Evolutionary conservation across 495 filamentous ascomycete genomes (phyloP), one percentile per base, ranked within the genome.

Genomic region (Haplographium delicatum): DNA sequence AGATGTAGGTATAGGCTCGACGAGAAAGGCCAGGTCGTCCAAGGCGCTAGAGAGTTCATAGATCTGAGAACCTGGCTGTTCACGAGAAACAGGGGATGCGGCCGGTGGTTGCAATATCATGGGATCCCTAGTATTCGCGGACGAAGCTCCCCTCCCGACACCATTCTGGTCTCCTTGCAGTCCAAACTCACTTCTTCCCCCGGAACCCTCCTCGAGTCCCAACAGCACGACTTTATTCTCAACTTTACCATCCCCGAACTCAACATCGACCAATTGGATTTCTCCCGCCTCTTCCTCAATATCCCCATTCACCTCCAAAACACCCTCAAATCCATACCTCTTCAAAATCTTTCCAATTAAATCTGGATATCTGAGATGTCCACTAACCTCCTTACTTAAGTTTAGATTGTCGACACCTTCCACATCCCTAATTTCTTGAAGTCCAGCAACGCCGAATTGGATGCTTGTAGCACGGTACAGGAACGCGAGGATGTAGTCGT

Each of bases 401-500:
- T 82, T 68, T 34, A 77, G 62, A 54, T 81, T 82, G 59, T 78
- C 70, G 48, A 83, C 66, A 22, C 75, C 72, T 38, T 72, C 68
- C 19, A 79, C 70, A 31, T 68, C 57, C 3, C 68, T 73, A 45
- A 83, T 68, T 4, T 56, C 64, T 55, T 81, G 74, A 43, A 83
- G 54, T 4, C 80, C 80, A 2, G 78, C 79, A 25, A 82, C 67
- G 13, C 80, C 79, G 51, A 72, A 71, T 35, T 78, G 68, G 52
- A 78, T 71, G 50, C 67, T 75, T 31, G 71, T 71, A 25, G 64
- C 73, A 25, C 79, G 70, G 53, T 76, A 80, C 5, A 83, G 63
- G 47, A 83, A 82, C 5, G 71, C 79, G 3, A 83, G 74, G 11
- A 81, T 72, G 52, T 80, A 79, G 58, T 83, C 80, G 43, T 77